phyloP scores from a whole-genome alignment of 2,329 filamentous ascomycete species.

The Pseudogymnoascus sp. region DNA sequence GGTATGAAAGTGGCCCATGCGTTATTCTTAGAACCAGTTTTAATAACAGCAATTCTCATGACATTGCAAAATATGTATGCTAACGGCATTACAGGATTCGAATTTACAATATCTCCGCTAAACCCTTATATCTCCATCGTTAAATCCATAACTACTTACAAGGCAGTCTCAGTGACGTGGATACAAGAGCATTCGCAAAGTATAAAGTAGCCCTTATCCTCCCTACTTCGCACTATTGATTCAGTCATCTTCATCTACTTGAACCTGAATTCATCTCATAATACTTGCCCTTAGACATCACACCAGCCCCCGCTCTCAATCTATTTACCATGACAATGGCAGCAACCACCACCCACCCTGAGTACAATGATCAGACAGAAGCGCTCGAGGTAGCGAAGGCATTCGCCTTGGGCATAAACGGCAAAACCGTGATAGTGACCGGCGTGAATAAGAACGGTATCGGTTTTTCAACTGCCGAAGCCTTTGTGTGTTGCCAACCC shows the following conservation, averaged over 20 bases:
- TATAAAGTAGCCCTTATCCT: no score
- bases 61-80: neutral
- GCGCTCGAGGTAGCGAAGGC: conserved; percentile 32
- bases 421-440: conserved; percentile 27
- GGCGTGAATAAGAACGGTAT: conserved; percentile 16
- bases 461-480: conserved; percentile 14
- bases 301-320: neutral
- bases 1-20: neutral
- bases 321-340: conserved; percentile 11
- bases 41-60: neutral
- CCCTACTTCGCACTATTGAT: neutral
- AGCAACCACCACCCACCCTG: conserved; percentile 28
- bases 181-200: neutral
- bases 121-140: neutral
- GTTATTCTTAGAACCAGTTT: neutral
- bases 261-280: neutral
- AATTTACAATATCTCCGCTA: neutral
- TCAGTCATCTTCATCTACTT: neutral
- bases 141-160: neutral
- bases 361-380: conserved; percentile 30
- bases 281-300: neutral
- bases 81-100: no score
- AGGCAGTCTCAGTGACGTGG: neutral
- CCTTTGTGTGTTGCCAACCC: conserved; percentile 16
- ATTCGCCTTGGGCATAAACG: conserved; percentile 28